phyloP scores from a whole-genome alignment of 106 monocot species.

The Acorus gramineus region DNA sequence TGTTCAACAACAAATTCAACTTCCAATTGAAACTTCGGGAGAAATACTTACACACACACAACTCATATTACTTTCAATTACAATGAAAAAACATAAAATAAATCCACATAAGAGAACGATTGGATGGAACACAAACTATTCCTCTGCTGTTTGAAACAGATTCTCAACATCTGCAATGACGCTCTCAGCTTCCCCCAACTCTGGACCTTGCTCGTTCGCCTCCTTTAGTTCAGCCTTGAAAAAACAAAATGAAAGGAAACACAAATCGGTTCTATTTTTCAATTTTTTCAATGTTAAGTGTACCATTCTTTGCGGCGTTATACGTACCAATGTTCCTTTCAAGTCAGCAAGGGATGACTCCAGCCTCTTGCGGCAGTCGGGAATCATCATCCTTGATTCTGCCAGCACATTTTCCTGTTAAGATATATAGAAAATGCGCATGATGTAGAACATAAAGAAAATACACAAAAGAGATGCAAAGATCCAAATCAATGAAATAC shows the following conservation, averaged over 20 bases:
- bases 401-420: neutral
- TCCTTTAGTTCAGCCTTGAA: neutral
- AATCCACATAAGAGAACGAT: too few species aligned
- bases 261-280: neutral
- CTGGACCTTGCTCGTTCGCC: neutral
- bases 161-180: slow-evolving; percentile 27
- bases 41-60: too few species aligned
- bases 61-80: too few species aligned
- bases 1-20: too few species aligned
- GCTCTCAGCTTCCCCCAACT: neutral
- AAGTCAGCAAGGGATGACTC: neutral
- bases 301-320: neutral
- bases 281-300: neutral
- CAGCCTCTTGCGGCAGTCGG: neutral
- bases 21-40: too few species aligned
- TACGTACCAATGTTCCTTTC: neutral
- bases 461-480: too few species aligned
- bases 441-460: too few species aligned
- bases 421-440: neutral
- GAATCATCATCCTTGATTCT: neutral
- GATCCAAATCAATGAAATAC: too few species aligned
- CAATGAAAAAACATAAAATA: too few species aligned
- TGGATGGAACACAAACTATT: slow-evolving; percentile 1
- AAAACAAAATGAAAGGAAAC: neutral
- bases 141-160: slow-evolving; percentile 44